Evolutionary conservation across 805 yeast species (phyloP), one percentile per base, ranked within the genome.

Genomic region (Candida pseudoglaebosa): DNA sequence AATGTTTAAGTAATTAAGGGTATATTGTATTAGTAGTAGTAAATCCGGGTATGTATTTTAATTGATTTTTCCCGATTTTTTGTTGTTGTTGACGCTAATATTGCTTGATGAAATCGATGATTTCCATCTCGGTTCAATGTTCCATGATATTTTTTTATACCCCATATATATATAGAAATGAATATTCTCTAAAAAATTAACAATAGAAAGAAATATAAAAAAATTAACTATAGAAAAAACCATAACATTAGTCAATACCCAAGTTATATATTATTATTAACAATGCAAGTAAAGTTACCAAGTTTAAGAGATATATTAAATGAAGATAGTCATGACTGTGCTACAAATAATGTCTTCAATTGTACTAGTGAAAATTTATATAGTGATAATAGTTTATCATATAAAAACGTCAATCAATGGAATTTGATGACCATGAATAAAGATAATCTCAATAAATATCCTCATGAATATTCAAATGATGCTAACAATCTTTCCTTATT

Each of bases 131-230:
- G 29, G 29, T 10, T 13, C 29, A 26, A 9, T 10, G n/a, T n/a
- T n/a, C n/a, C n/a, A n/a, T n/a, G n/a, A n/a, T 21, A 21, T 21
- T 7, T 26, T 26, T 26, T 26, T 26, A n/a, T 26, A 26, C 29
- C 29, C 29, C 29, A 26, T 26, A 26, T 26, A 26, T 26, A 26
- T 26, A n/a, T n/a, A n/a, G n/a, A n/a, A n/a, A n/a, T n/a, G n/a
- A n/a, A n/a, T n/a, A n/a, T n/a, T n/a, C n/a, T n/a, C n/a, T n/a
- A n/a, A n/a, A n/a, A n/a, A n/a, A n/a, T n/a, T n/a, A n/a, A n/a
- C n/a, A n/a, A n/a, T n/a, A n/a, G n/a, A n/a, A n/a, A n/a, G n/a
- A n/a, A n/a, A n/a, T n/a, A n/a, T n/a, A n/a, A n/a, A n/a, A n/a
- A n/a, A n/a, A n/a, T n/a, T n/a, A n/a, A n/a, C n/a, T n/a, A n/a